Evolutionary conservation across 1,284 basidiomycete species (phyloP).

Genomic region (Sporisorium graminicola): DNA sequence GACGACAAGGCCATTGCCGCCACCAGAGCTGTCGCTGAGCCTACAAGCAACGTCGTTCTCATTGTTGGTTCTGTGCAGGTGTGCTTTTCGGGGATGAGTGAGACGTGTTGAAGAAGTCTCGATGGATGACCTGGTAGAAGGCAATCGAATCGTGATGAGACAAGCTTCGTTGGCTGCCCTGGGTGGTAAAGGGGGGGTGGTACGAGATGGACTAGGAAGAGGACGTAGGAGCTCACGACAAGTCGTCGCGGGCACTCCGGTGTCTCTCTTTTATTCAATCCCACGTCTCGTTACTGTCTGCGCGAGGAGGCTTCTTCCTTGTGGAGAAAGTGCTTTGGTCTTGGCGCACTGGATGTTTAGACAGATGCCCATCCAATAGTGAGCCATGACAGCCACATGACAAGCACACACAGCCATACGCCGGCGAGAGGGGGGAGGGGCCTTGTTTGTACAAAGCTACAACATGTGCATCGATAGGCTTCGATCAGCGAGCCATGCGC

Average conservation of each 20-base stretch:
- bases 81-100: background rate
- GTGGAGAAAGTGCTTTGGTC: slow-evolving; percentile 5
- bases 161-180: background rate
- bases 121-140: background rate
- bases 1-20: slow-evolving; percentile 31
- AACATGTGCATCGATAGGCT: background rate
- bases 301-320: slow-evolving; percentile 3
- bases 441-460: slow-evolving; percentile 15
- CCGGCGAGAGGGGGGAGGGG: slow-evolving; percentile 11
- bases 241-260: background rate
- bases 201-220: background rate
- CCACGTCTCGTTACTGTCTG: slow-evolving; percentile 7
- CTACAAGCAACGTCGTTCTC: slow-evolving; percentile 21
- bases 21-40: slow-evolving; percentile 30
- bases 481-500: background rate
- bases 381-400: no score
- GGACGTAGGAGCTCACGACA: background rate
- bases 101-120: background rate
- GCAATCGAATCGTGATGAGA: background rate
- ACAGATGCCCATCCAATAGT: background rate
- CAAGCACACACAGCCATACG: background rate
- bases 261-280: slow-evolving; percentile 19
- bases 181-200: background rate
- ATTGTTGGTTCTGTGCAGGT: background rate
- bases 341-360: slow-evolving; percentile 13